Evolutionary conservation across 2,329 filamentous ascomycete genomes (phyloP), one percentile per base, ranked within the genome.

Genomic region (Leptosphaerulina australis): DNA sequence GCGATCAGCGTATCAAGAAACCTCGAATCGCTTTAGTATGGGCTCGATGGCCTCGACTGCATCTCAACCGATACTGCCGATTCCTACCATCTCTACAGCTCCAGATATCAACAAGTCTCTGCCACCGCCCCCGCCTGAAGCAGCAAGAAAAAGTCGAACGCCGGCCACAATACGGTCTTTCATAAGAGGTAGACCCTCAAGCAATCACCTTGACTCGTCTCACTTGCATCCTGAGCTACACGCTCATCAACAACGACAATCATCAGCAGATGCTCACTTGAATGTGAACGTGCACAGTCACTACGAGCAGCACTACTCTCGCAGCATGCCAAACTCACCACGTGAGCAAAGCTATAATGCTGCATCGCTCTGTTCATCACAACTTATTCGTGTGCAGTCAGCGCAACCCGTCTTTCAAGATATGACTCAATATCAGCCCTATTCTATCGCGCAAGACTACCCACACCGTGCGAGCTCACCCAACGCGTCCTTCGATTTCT

Each of bases 291-390:
- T 64, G 8, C 36, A 50, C 40, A 36, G 31, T 30, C 52, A 56
- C 22, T 50, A 60, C 26, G 51, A 56, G 21, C 59, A 66, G 30
- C 54, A 54, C 15, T 61, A 66, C 41, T 69, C 66, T 40, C 64
- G 62, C 12, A 73, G 70, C 53, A 71, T 72, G 68, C 69, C 70
- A 8, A 66, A 48, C 43, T 70, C 69, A 6, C 70, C 70, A 11
- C 57, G 58, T 30, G 56, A 49, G 35, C 60, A 59, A 44, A 37
- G 36, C 22, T 54, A 64, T 11, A 37, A 47, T 12, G 35, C 43
- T 17, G 36, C 31, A 14, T 35, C 57, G 35, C 18, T 49, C 12
- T 47, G 57, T 40, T 50, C 57, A n/a, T 37, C 47, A 20, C 26
- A 43, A 20, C 40, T 62, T 40, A 49, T 55, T 40, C 66, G 62